Evolutionary conservation across 73 alveolate species (phyloP).

Genomic region (Paraurostyla sp.): DNA sequence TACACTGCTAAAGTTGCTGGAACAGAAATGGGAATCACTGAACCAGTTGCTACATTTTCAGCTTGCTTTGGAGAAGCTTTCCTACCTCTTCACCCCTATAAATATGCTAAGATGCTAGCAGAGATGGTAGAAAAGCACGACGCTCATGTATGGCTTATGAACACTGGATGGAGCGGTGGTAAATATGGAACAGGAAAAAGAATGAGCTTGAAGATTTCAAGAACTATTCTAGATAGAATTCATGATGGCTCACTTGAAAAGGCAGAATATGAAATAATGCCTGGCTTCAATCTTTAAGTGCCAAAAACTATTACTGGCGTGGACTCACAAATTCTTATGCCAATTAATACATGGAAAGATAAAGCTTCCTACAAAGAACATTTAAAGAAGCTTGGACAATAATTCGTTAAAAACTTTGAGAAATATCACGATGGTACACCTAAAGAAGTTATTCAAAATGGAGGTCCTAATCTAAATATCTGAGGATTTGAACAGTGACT

Average conservation of each 20-base stretch:
- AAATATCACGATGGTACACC: conserved; percentile 73
- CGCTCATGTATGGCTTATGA: conserved; percentile 92
- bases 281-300: conserved; percentile 82
- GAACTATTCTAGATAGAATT: conserved; percentile 94
- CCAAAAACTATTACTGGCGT: conserved; percentile 90
- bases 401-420: conserved; percentile 66
- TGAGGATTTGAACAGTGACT: background rate
- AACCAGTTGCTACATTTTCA: conserved; percentile 96
- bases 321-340: conserved; percentile 81
- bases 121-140: conserved; percentile 90
- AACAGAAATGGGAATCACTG: conserved; percentile 94
- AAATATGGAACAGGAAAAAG: conserved; percentile 95
- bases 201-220: conserved; percentile 90
- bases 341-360: conserved; percentile 85
- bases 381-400: conserved; percentile 42
- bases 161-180: conserved; percentile 99
- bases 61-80: conserved; percentile 98
- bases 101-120: conserved; percentile 95
- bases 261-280: conserved; percentile 71
- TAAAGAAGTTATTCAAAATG: conserved; percentile 65
- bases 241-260: conserved; percentile 90
- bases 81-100: conserved; percentile 94
- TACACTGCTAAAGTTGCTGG: conserved; percentile 98
- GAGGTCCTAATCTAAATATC: conserved; percentile 66
- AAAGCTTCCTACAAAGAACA: conserved; percentile 56